A percentile compares a stretch with the other conserved stretches of the same genome.
phyloP scores from a whole-genome alignment of 164 flowering plant species.

The Buxus sempervirens region DNA sequence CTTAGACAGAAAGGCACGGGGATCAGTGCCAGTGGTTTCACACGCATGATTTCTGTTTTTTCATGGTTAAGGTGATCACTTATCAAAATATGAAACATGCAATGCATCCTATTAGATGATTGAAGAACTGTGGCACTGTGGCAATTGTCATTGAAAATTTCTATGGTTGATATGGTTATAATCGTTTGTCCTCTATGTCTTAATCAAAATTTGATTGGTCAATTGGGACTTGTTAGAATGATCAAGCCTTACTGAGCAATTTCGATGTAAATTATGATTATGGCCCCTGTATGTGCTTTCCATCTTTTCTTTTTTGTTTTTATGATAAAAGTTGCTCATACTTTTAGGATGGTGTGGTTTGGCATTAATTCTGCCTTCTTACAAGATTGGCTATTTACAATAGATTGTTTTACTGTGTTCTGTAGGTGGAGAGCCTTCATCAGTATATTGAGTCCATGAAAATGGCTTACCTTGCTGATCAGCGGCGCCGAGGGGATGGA shows the following conservation, averaged over 20 bases:
- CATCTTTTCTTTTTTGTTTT: background rate
- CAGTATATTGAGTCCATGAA: slow-evolving; percentile 93
- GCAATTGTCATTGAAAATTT: too few relatives aligned
- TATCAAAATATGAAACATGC: background rate
- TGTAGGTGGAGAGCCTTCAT: slow-evolving; percentile 91
- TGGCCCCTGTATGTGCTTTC: background rate
- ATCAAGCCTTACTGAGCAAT: background rate
- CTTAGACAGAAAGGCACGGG: background rate
- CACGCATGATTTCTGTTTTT: background rate
- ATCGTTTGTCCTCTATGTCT: too few relatives aligned
- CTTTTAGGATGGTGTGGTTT: background rate
- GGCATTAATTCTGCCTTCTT: background rate
- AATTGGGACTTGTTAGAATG: background rate
- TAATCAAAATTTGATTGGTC: background rate
- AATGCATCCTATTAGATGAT: background rate
- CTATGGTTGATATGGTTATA: too few relatives aligned
- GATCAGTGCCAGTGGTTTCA: background rate
- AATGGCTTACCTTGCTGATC: slow-evolving; percentile 89
- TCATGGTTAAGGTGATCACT: background rate
- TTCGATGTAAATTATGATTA: too few relatives aligned
- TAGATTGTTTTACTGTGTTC: slow-evolving; percentile 6
- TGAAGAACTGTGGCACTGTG: background rate
- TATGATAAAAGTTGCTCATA: slow-evolving; percentile 4
- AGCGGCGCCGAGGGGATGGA: slow-evolving; percentile 78
- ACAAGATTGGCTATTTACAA: background rate